Conservation (phyloP, 2,329 filamentous ascomycete genomes). For the Fusarium nodosum region DNA sequence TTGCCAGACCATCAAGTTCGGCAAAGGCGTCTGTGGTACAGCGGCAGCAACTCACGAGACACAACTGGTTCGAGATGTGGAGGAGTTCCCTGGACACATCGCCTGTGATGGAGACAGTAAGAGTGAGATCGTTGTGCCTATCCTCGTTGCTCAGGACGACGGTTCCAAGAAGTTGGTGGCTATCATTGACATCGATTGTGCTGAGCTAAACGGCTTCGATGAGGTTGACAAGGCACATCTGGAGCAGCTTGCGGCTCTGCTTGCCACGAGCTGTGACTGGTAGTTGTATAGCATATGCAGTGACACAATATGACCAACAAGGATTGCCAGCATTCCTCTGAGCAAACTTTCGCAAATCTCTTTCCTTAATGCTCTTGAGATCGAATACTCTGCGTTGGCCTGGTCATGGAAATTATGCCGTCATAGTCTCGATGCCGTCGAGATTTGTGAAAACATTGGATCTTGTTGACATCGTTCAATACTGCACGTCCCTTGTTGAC, state of each 20-base stretch:
- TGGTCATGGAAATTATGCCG: not conserved
- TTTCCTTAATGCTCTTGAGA: not conserved
- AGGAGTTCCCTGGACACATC: slow-evolving; percentile 82
- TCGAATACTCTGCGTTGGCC: not conserved
- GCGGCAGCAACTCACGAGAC: slow-evolving; percentile 73
- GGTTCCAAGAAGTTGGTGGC: slow-evolving; percentile 68
- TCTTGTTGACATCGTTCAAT: slow-evolving; percentile 20
- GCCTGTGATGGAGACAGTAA: slow-evolving; percentile 81
- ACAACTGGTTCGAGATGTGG: slow-evolving; percentile 78
- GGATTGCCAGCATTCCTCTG: not conserved
- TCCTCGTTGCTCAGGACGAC: slow-evolving; percentile 60
- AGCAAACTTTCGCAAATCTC: not conserved
- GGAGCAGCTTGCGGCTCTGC: slow-evolving; percentile 73
- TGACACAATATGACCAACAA: slow-evolving; percentile 5
- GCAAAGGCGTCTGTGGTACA: slow-evolving; percentile 80
- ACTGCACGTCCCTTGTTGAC: slow-evolving; percentile 10
- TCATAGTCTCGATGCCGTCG: slow-evolving; percentile 7
- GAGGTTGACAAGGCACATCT: slow-evolving; percentile 74
- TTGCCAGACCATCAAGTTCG: slow-evolving; percentile 82
- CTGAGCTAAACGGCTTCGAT: slow-evolving; percentile 75
- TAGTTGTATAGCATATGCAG: slow-evolving; percentile 46
- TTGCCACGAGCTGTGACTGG: slow-evolving; percentile 76
- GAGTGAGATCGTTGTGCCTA: slow-evolving; percentile 87
- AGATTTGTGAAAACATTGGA: not conserved
- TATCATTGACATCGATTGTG: slow-evolving; percentile 86